Base-by-base conservation (phyloP, 768 basidiomycete genomes). In the Chlorophyllum brunneum region DNA sequence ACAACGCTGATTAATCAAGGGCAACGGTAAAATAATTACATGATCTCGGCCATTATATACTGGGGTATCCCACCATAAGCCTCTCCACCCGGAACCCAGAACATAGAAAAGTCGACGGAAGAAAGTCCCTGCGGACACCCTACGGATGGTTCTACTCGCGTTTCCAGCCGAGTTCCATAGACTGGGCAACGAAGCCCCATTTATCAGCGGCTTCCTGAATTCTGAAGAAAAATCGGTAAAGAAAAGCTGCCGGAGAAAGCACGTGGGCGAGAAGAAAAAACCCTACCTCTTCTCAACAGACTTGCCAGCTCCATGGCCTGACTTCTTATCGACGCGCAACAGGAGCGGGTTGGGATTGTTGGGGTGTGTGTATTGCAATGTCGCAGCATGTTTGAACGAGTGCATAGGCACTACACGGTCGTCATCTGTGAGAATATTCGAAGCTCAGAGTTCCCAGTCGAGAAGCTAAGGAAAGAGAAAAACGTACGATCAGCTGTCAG, bases 371-470 rank as follows among this genome's bases (percentile, higher is more conserved):
- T 92, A 68, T 62, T 93, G 90, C 31, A 92, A 70, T n/a, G 82
- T 81, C 13, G 91, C 91, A 0, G 85, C 83, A 45, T 82, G 75
- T 67, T 93, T 93, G 78, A 88, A 91, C 7, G 88, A 88, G 67
- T 92, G 91, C 63, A 89, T 70, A 1, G 88, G 88, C 4, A 92
- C 88, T n/a, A 92, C 90, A 29, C 90, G 84, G 60, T 90, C 88
- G 58, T 92, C 90, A 56, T 89, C 88, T 89, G 59, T 10, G 27
- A 18, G 33, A 34, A 39, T 8, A 27, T 43, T 41, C 24, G 41
- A 41, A 47, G 33, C 7, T 47, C 6, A 47, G 20, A 15, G 16
- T 11, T 37, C 39, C 40, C 18, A 34, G 27, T 46, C 37, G 29
- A 37, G 13, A 33, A 9, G 18, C 40, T 18, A 34, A 42, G 39